phyloP scores from a whole-genome alignment of 495 filamentous ascomycete genomes.

The Alectoria sarmentosa region DNA sequence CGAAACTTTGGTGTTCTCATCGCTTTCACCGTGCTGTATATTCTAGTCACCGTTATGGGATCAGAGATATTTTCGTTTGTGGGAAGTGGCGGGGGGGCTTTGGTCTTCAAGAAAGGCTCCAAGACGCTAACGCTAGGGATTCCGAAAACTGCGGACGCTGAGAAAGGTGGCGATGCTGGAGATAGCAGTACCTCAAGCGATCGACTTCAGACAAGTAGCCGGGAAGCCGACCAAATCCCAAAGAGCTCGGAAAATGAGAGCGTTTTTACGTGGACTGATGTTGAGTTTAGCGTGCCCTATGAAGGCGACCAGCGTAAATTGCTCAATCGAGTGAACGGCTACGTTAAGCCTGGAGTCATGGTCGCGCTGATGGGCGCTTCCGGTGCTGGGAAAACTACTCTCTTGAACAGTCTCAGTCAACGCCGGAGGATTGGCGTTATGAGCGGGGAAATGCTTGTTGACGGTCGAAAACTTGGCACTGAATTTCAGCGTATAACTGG shows the following conservation, averaged over 20 bases:
- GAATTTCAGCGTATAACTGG: constrained; percentile 79
- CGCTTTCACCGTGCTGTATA: constrained; percentile 61
- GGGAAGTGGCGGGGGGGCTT: constrained; percentile 48
- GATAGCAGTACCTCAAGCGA: constrained; percentile 40
- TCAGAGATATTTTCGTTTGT: constrained; percentile 48
- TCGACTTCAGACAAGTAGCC: constrained; percentile 37
- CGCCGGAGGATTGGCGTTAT: constrained; percentile 67
- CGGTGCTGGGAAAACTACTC: constrained; percentile 76
- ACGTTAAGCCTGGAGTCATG: constrained; percentile 73
- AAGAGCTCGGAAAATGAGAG: constrained; percentile 54
- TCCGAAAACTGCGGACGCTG: constrained; percentile 39
- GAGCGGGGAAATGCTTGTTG: constrained; percentile 67
- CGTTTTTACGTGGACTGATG: constrained; percentile 68
- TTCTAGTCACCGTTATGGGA: constrained; percentile 57
- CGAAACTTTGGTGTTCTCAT: constrained; percentile 73
- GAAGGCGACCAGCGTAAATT: constrained; percentile 62
- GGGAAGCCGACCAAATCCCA: constrained; percentile 40
- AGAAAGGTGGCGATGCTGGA: constrained; percentile 32
- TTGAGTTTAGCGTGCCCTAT: constrained; percentile 67
- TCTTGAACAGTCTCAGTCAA: constrained; percentile 70
- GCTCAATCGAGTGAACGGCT: constrained; percentile 65
- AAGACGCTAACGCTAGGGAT: constrained; percentile 45
- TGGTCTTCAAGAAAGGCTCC: constrained; percentile 60
- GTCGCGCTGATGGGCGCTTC: constrained; percentile 79
- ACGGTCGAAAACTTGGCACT: constrained; percentile 57